Percentiles rank a stretch among this genome's conserved stretches.
Conservation (phyloP, 805 yeast genomes). For the Blastobotrys parvus region DNA sequence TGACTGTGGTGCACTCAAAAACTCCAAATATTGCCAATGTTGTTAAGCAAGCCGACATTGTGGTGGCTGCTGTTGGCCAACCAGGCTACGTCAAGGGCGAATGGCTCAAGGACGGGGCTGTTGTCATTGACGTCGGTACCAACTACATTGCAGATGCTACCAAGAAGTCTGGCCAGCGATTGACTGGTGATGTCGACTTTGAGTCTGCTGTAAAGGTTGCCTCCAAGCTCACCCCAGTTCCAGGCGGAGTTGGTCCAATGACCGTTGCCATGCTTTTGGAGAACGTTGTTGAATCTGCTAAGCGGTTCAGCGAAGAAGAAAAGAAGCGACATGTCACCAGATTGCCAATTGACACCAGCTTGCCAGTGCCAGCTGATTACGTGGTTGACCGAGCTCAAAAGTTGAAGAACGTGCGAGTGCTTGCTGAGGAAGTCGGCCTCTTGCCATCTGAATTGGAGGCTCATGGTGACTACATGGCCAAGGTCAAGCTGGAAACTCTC, state of each 20-base stretch:
- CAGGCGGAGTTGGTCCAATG: constrained; percentile 99
- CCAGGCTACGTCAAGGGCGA: constrained; percentile 79
- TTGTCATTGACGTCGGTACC: constrained; percentile 94
- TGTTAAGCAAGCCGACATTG: constrained; percentile 70
- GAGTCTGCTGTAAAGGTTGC: constrained; percentile 55
- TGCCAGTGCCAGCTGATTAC: constrained; percentile 86
- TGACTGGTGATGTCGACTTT: constrained; percentile 92
- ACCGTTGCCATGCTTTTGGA: constrained; percentile 93
- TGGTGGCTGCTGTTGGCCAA: constrained; percentile 89
- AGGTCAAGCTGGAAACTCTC: constrained; percentile 62
- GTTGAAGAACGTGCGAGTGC: constrained; percentile 71
- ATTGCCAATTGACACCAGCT: constrained; percentile 41
- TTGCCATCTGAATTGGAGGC: constrained; percentile 73
- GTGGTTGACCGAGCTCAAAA: constrained; percentile 81
- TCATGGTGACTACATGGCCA: constrained; percentile 86
- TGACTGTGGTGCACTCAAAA: constrained; percentile 75
- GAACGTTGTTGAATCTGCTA: constrained; percentile 77
- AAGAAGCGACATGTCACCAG: constrained; percentile 46
- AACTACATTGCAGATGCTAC: constrained; percentile 71
- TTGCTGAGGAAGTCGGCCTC: constrained; percentile 80
- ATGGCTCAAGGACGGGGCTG: constrained; percentile 76
- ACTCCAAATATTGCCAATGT: constrained; percentile 52
- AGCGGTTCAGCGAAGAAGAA: constrained; percentile 39
- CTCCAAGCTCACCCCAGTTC: constrained; percentile 82
- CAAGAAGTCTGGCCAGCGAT: constrained; percentile 67